A percentile compares a stretch with the other conserved stretches of the same genome.
These are phyloP conservation scores for Citrus australasica DNA, from an alignment of 345 rosid species.

Conservation along the genomic window DNA sequence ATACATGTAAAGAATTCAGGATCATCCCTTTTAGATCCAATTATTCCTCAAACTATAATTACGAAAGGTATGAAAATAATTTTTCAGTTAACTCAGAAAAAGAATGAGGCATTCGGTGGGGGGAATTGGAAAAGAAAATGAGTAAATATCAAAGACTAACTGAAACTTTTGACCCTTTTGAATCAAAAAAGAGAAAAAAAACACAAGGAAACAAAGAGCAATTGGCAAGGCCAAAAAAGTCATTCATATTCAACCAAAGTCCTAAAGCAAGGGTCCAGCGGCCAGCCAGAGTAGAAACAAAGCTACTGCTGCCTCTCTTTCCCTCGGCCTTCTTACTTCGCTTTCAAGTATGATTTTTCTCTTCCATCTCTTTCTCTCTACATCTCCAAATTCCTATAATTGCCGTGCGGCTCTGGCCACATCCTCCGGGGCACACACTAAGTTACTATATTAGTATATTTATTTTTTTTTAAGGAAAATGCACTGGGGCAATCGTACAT, in stretches of 20 bases:
- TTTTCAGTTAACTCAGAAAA: too few species aligned
- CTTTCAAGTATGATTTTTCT: not conserved
- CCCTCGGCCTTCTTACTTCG: not conserved
- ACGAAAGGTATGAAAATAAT: too few species aligned
- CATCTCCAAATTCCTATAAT: not conserved
- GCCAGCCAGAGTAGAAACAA: not conserved
- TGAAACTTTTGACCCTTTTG: not conserved
- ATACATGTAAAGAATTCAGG: fast-evolving
- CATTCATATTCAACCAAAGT: not conserved
- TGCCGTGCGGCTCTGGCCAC: not conserved
- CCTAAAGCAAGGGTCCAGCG: not conserved
- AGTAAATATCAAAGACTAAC: not conserved
- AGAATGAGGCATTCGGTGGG: too few species aligned
- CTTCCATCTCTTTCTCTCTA: not conserved
- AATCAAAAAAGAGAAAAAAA: not conserved
- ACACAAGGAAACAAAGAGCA: not conserved
- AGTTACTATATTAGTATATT: too few species aligned
- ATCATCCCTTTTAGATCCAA: too few species aligned
- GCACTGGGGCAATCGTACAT: not conserved
- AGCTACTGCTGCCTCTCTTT: not conserved
- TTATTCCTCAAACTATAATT: too few species aligned
- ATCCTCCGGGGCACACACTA: too few species aligned
- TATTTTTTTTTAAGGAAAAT: too few species aligned
- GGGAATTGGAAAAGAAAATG: not conserved
- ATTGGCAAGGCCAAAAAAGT: not conserved